Conservation (phyloP, 306 rosid genomes). For the Biancaea sappan region DNA sequence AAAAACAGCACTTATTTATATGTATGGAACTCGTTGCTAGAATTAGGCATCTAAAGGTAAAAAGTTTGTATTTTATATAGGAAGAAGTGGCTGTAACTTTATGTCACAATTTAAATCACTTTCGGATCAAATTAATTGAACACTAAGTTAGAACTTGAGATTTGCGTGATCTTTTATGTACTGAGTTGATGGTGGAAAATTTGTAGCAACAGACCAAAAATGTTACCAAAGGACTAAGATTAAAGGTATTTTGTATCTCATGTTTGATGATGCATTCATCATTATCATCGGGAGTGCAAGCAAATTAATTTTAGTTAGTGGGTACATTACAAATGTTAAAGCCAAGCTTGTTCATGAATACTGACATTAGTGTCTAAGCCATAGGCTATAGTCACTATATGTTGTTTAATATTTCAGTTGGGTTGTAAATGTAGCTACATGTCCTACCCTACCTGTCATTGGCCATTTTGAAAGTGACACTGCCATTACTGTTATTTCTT, state of each 20-base stretch:
- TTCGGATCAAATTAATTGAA: slow-evolving; percentile 6
- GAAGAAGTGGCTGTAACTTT: neutral
- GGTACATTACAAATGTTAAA: slow-evolving; percentile 8
- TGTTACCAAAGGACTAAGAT: neutral
- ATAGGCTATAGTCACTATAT: neutral
- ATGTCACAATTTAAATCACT: neutral
- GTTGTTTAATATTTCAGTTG: neutral
- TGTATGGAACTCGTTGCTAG: neutral
- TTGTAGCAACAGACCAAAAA: neutral
- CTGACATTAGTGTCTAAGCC: neutral
- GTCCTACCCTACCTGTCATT: neutral
- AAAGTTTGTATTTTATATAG: neutral
- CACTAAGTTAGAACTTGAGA: neutral
- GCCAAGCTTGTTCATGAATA: neutral
- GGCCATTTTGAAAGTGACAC: neutral
- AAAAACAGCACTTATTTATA: neutral
- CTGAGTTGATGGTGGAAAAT: too few relatives aligned
- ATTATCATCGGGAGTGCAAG: neutral
- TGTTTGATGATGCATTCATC: neutral
- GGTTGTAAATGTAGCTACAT: neutral
- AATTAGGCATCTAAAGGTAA: neutral
- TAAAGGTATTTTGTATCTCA: neutral
- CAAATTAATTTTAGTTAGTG: neutral
- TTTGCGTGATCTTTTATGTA: neutral
- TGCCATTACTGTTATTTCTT: neutral